phyloP scores from a whole-genome alignment of 1,284 basidiomycete genomes.

The Phellopilus nigrolimitatus region DNA sequence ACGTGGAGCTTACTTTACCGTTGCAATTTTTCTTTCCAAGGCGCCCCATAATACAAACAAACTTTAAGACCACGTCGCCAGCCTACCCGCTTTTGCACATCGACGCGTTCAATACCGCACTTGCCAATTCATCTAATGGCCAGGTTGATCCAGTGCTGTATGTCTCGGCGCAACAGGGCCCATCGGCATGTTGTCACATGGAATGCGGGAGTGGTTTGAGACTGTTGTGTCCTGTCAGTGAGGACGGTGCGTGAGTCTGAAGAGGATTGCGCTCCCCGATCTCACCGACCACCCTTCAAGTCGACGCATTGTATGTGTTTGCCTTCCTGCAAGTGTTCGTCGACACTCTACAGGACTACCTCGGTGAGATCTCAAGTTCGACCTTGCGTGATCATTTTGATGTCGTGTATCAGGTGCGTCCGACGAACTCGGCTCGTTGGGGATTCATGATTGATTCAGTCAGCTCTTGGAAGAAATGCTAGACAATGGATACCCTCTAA shows the following conservation, averaged over 20 bases:
- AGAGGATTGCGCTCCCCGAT: not conserved
- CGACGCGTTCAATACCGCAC: conserved; percentile 76
- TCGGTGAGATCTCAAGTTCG: conserved; percentile 67
- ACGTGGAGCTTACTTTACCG: conserved; percentile 8
- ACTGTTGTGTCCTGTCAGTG: conserved; percentile 77
- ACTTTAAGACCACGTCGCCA: conserved; percentile 75
- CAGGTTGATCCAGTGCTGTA: conserved; percentile 71
- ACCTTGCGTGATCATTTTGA: conserved; percentile 93
- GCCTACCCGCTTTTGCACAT: conserved; percentile 84
- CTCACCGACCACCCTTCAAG: conserved; percentile 36
- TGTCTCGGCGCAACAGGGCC: conserved; percentile 46
- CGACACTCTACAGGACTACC: conserved; percentile 82
- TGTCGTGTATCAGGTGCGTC: conserved; percentile 84
- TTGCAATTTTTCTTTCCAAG: conserved; percentile 37
- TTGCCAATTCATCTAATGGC: conserved; percentile 49
- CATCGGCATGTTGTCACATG: conserved; percentile 78
- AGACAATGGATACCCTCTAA: conserved; percentile 90
- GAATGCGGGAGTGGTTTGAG: conserved; percentile 68
- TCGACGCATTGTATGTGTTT: conserved; percentile 87
- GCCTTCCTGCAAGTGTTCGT: conserved; percentile 84
- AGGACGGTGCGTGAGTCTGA: conserved; percentile 53
- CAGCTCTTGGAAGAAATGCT: conserved; percentile 94
- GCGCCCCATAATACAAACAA: conserved; percentile 86
- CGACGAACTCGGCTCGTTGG: not conserved
- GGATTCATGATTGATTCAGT: not conserved